Percentiles rank a stretch among this genome's conserved stretches.
Conservation (phyloP, 2,329 filamentous ascomycete species). For the Xylariaceae sp. region DNA sequence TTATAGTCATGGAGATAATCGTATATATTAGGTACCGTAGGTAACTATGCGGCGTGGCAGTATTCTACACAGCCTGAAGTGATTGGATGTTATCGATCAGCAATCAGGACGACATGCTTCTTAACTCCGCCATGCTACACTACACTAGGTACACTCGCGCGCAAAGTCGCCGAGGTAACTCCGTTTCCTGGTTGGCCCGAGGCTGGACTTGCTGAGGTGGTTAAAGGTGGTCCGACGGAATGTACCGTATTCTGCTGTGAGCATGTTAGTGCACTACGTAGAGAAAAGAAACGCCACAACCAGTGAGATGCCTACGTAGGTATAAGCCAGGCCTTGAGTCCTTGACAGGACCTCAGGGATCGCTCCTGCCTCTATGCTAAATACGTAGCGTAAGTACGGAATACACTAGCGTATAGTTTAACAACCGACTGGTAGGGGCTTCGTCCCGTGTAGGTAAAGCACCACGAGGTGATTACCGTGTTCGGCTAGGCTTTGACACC, state of each 20-base stretch:
- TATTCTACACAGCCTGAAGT: not conserved
- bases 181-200: slow-evolving; percentile 15
- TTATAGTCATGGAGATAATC: too few species aligned
- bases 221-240: slow-evolving; percentile 17
- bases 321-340: slow-evolving; percentile 14
- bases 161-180: slow-evolving; percentile 18
- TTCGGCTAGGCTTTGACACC: slow-evolving; percentile 9
- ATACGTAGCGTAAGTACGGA: not conserved
- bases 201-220: slow-evolving; percentile 12
- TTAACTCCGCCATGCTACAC: not conserved
- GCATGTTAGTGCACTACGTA: not conserved
- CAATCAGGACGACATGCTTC: slow-evolving; percentile 24
- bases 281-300: slow-evolving; percentile 21
- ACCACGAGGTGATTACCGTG: slow-evolving; percentile 21
- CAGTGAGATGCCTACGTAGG: slow-evolving; percentile 20
- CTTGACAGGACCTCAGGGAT: not conserved
- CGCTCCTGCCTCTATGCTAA: too few species aligned
- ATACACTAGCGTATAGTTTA: too few species aligned
- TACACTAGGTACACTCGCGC: not conserved
- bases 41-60: too few species aligned
- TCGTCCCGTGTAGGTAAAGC: slow-evolving; percentile 15
- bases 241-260: too few species aligned
- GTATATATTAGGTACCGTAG: too few species aligned
- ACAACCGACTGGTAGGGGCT: too few species aligned
- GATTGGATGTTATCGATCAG: slow-evolving; percentile 16